A percentile compares a stretch with the other conserved stretches of the same genome.
Evolutionary conservation across 192 early-diverging fungal genomes (phyloP).

Genomic region (Coemansia sp.): DNA sequence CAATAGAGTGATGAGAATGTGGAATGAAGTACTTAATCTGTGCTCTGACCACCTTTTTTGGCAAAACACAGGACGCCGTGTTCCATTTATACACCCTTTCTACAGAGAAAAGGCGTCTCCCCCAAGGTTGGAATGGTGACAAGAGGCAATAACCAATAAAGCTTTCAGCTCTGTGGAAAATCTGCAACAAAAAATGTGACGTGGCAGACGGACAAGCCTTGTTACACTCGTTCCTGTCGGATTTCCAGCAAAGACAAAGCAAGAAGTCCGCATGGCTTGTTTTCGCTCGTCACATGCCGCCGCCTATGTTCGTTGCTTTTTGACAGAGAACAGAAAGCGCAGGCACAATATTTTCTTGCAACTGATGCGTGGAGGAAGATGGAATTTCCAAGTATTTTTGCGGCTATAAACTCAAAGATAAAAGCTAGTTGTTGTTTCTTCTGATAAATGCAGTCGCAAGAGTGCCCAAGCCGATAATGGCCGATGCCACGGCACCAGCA

Average conservation of each 20-base stretch:
- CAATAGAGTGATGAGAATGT: neutral
- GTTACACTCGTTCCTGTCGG: no score
- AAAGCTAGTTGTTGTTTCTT: conserved; percentile 16
- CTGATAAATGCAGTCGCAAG: conserved; percentile 44
- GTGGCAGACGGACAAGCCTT: no score
- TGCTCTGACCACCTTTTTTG: neutral
- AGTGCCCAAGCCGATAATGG: conserved; percentile 43
- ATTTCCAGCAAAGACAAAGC: no score
- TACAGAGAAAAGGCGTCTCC: no score
- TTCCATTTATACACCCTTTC: no score
- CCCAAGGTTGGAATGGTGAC: no score
- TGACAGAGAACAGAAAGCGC: no score
- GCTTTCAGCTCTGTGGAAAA: no score
- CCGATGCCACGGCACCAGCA: conserved; percentile 49
- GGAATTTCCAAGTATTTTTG: neutral
- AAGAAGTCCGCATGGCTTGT: no score
- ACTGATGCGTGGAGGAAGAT: neutral
- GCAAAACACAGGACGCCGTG: neutral
- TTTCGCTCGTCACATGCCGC: neutral
- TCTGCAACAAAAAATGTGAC: no score
- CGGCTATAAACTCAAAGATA: neutral
- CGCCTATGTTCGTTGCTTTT: no score
- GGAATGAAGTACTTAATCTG: neutral
- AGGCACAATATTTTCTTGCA: neutral
- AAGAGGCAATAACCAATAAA: no score